Conservation (phyloP, 306 rosid genomes). For the Ceratonia siliqua region DNA sequence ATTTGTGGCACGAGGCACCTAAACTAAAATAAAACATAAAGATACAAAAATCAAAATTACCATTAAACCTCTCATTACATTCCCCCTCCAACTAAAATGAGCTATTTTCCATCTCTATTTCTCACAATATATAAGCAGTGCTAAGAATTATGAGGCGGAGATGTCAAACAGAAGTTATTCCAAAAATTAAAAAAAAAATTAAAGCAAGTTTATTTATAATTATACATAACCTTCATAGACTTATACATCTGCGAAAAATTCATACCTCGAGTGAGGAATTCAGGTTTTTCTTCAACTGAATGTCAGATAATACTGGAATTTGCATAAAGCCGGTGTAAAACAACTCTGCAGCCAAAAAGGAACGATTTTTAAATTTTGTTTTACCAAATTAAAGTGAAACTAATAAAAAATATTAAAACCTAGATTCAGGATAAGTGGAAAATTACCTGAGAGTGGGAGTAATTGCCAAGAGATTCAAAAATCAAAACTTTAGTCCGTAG, state of each 20-base stretch:
- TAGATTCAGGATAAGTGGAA: neutral
- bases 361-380: too few relatives aligned
- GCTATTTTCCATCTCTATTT: too few relatives aligned
- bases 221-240: neutral
- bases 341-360: constrained; percentile 3
- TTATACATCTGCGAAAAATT: neutral
- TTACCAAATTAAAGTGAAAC: neutral
- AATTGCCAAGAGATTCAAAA: neutral
- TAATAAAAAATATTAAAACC: constrained; percentile 19
- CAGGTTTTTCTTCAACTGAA: neutral
- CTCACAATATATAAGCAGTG: neutral
- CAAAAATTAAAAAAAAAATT: neutral
- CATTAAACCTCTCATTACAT: neutral
- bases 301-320: constrained; percentile 12
- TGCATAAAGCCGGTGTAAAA: neutral
- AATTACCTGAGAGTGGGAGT: neutral
- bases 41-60: neutral
- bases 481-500: neutral
- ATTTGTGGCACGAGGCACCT: neutral
- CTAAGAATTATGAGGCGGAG: neutral
- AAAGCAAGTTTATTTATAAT: neutral
- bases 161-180: neutral
- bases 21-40: neutral
- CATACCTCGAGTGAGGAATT: constrained; percentile 15
- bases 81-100: neutral